Evolutionary conservation across 805 yeast species (phyloP), one percentile per base, ranked within the genome.

Genomic region (Diddensiella caesifluorescens): DNA sequence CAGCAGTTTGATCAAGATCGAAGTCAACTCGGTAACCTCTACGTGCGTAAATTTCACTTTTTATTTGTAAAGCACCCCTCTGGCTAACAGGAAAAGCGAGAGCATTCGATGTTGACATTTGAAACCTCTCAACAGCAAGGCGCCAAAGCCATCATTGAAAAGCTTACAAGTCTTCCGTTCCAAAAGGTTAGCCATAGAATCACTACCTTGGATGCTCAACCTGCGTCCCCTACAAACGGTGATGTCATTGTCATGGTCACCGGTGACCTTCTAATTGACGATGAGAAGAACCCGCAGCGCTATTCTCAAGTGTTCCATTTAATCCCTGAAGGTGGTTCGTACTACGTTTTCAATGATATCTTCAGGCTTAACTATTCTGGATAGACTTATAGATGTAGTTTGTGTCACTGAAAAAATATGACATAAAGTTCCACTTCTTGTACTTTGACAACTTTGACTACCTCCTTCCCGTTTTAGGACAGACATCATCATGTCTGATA

Each of bases 241-340:
- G 97, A 90, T 62, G 95, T 92, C 42, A 73, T 92, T 56, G 97
- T 90, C 41, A 82, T 92, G 92, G 97, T 92, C 56, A 92, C 98
- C 42, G 98, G 98, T 50, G 96, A 86, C 66, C 75, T 92, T 52
- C 68, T 88, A 56, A 74, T 83, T 52, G 98, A 92, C 63, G 97
- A 90, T 50, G 97, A 92, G 71, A 84, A 80, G 62, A 88, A 87
- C 66, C 79, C 97, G 44, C 97, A 90, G 68, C 81, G 95, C 69
- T 92, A 89, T 70, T 86, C 97, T 23, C 98, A 92, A 70, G 95
- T 87, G 36, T 92, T 92, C 80, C 97, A 92, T 64, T 78, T 92
- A 69, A 81, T 88, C 50, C 97, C 95, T 51, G 98, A 92, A 46
- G 86, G 83, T 39, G 77, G 75, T 61, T 83, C 94, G 23, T 92